Conservation (phyloP, 768 basidiomycete species). For the Hypsizygus marmoreus region DNA sequence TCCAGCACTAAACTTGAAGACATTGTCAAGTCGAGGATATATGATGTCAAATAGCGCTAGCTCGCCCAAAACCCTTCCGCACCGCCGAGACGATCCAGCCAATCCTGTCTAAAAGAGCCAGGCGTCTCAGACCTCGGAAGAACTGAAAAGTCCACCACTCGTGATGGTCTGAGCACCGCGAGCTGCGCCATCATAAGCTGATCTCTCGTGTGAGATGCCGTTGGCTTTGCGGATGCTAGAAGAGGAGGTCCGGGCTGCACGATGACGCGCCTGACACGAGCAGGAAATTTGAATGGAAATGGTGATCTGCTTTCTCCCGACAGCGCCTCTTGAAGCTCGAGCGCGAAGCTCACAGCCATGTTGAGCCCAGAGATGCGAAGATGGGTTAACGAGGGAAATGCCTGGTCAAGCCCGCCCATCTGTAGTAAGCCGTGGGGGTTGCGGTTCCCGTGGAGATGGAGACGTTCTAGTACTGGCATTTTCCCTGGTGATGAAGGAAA, state of each 20-base stretch:
- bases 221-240: constrained; percentile 7
- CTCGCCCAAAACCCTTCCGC: constrained; percentile 13
- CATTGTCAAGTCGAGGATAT: too few relatives aligned
- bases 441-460: constrained; percentile 51
- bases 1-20: too few relatives aligned
- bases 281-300: constrained; percentile 28
- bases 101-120: constrained; percentile 18
- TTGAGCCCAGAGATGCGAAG: constrained; percentile 45
- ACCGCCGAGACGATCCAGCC: constrained; percentile 20
- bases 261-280: constrained; percentile 20
- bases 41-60: too few relatives aligned
- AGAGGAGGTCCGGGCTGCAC: constrained; percentile 30
- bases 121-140: constrained; percentile 7
- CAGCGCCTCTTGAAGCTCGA: constrained; percentile 40
- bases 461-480: constrained; percentile 40
- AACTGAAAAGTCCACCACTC: constrained; percentile 9
- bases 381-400: constrained; percentile 40
- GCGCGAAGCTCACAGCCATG: constrained; percentile 41
- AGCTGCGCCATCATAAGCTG: constrained; percentile 30
- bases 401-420: constrained; percentile 35
- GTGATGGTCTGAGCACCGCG: constrained; percentile 13
- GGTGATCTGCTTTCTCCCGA: constrained; percentile 11
- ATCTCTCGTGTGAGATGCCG: constrained; percentile 24
- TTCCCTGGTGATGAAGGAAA: constrained; percentile 38
- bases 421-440: constrained; percentile 51